These are phyloP conservation scores for Dactylellina drechsleri DNA, from an alignment of 2,329 filamentous ascomycete species.

Conservation along the genomic window DNA sequence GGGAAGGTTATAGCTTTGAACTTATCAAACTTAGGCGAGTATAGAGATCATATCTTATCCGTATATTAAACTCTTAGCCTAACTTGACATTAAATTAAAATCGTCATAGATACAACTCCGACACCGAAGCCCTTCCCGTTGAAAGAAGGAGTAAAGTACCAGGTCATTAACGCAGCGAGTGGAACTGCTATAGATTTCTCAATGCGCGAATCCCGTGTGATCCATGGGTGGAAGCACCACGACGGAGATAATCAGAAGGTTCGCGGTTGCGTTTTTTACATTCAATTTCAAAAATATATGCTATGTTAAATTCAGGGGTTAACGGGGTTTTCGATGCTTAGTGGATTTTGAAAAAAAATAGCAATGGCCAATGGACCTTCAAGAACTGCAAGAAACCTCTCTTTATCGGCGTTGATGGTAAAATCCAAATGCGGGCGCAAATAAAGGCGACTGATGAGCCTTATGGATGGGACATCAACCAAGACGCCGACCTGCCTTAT, in stretches of 20 bases:
- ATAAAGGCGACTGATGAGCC: slow-evolving; percentile 8
- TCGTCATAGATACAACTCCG: too few relatives aligned
- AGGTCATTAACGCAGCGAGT: slow-evolving; percentile 25
- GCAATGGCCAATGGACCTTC: slow-evolving; percentile 24
- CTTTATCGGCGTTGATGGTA: slow-evolving; percentile 19
- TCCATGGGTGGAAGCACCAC: slow-evolving; percentile 25
- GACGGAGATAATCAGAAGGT: slow-evolving; percentile 33
- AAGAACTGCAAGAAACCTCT: slow-evolving; percentile 12
- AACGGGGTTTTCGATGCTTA: neutral
- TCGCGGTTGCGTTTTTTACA: neutral
- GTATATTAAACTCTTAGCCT: too few relatives aligned
- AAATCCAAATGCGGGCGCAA: slow-evolving; percentile 18
- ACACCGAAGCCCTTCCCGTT: neutral
- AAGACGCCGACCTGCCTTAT: slow-evolving; percentile 19
- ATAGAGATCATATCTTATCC: too few relatives aligned
- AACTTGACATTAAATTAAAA: too few relatives aligned
- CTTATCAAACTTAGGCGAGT: too few relatives aligned
- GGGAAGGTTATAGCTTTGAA: too few relatives aligned
- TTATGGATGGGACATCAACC: slow-evolving; percentile 21
- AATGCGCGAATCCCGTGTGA: slow-evolving; percentile 7
- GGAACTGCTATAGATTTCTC: slow-evolving; percentile 29
- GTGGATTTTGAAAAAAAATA: slow-evolving; percentile 27
- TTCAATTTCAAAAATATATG: too few relatives aligned
- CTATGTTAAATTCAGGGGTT: neutral
- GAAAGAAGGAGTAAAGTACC: slow-evolving; percentile 25